Evolutionary conservation across 805 yeast genomes (phyloP), one percentile per base, ranked within the genome.

Genomic region (Wickerhamiella hasegawae): DNA sequence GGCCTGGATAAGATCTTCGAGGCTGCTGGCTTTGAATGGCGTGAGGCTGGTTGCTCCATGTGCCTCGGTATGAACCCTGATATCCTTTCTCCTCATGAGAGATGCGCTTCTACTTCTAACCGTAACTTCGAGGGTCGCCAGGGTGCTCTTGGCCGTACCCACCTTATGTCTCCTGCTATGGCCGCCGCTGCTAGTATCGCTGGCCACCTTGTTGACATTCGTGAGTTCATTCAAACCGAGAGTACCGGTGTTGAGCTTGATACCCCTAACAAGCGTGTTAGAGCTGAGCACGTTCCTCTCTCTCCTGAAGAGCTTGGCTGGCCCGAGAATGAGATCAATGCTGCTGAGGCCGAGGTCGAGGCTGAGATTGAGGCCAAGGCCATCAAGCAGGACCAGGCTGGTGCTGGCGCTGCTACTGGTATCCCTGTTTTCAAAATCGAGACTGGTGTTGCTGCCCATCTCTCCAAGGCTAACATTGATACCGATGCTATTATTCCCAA

Each of bases 31-130:
- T 90, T 90, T 54, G 87, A 81, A 49, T 90, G 98, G 98, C 78
- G 98, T 66, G 98, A 90, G 65, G 97, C 98, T 45, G 98, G 98
- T 42, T 90, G 98, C 64, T 87, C 97, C 28, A 90, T 90, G 98
- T 90, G 98, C 65, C 70, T 90, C 35, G 98, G 98, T 60, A 90
- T 90, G 98, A 90, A 90, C 64, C 96, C 97, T 29, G 98, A 90
- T 65, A 87, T 90, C 49, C 70, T 90, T 54, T 71, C 75, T 42
- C 98, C 98, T 28, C 73, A 79, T 53, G 98, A 90, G 62, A 76
- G 98, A 63, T 90, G 98, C 66, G 98, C 98, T 6, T 85, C 97
- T 11, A 90, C 98, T 15, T 87, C 97, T 17, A 90, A 90, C 69
- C 79, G 98, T 70, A 90, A 90, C 65, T 90, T 90, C 55, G 96